Base-by-base conservation (phyloP, 352 stramenopile genomes). In the Globisporangium nodosum region DNA sequence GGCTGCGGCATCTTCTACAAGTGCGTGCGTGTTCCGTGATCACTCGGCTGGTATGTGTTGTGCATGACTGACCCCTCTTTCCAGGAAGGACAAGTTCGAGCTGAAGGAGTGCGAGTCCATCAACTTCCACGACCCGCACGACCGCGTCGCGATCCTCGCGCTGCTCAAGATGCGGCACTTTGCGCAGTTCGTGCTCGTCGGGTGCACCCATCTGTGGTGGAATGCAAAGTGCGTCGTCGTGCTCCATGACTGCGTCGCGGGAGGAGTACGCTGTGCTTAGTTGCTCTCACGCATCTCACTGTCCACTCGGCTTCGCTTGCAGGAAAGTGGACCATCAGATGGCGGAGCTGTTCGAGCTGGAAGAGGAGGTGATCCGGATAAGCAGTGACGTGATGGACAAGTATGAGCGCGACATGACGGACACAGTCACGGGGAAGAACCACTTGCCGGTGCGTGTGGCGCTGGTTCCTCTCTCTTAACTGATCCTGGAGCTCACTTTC, bases 1-100 rank as follows among this genome's bases (percentile, higher is more conserved):
- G 85, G 85, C 59, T 95, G 85, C 33, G 85, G 85, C 16, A 93
- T 95, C 64, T 95, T 95, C 49, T 95, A 84, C 73, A 90, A 92
- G 80, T 88, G 35, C 55, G 77, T 66, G 6, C 31, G 30, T 12
- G 24, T 1, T 27, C 1, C 24, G 3, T 27, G 7, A 11, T 18
- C 48, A 6, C 48, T 21, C 7, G 7, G 24, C 6, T 21, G 21
- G 35, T 49, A 12, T 49, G 40, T 51, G 11, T 12, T 8, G 18
- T 43, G 4, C 35, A 18, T 16, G 5, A 6, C 21, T 61, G 12
- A 57, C 46, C 5, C n/a, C 11, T 1, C 48, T 20, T 33, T 66
- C 31, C 48, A 90, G 81, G 59, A 90, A 92, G 51, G 79, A 88
- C 66, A 91, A 91, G 60, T 93, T 93, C 51, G 78, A 91, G 64